Evolutionary conservation across 495 filamentous ascomycete genomes (phyloP).

Genomic region (Aspergillus carlsbadensis): DNA sequence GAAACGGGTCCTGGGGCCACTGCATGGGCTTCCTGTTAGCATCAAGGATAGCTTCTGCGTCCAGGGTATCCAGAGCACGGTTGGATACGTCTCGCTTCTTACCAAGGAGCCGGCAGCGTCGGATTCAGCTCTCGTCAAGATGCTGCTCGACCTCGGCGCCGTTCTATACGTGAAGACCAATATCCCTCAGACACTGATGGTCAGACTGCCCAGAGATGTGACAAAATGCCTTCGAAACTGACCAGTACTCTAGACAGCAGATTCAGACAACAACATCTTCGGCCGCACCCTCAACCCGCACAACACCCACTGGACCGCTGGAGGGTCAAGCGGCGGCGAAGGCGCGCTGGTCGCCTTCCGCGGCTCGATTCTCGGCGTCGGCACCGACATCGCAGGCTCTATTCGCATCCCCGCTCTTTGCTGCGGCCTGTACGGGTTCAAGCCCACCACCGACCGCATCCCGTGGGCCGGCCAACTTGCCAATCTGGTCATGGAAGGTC

Average conservation of each 20-base stretch:
- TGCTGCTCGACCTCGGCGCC: conserved; percentile 37
- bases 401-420: conserved; percentile 62
- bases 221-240: no score
- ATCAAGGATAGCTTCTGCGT: neutral
- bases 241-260: conserved; percentile 41
- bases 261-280: conserved; percentile 35
- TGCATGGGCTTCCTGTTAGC: neutral
- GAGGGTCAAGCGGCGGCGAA: conserved; percentile 65
- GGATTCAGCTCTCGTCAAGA: conserved; percentile 42
- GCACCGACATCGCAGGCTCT: conserved; percentile 65
- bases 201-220: neutral
- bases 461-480: conserved; percentile 34
- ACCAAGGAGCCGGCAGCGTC: conserved; percentile 41
- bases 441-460: conserved; percentile 55
- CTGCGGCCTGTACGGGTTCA: conserved; percentile 61
- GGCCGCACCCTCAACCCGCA: conserved; percentile 55
- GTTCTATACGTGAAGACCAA: conserved; percentile 63
- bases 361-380: conserved; percentile 61
- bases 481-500: conserved; percentile 44
- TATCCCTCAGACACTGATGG: conserved; percentile 51
- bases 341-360: conserved; percentile 58
- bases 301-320: conserved; percentile 50
- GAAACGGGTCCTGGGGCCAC: neutral
- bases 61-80: neutral
- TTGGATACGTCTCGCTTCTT: conserved; percentile 42